phyloP scores from a whole-genome alignment of 345 rosid genomes.

The Populus davidiana region DNA sequence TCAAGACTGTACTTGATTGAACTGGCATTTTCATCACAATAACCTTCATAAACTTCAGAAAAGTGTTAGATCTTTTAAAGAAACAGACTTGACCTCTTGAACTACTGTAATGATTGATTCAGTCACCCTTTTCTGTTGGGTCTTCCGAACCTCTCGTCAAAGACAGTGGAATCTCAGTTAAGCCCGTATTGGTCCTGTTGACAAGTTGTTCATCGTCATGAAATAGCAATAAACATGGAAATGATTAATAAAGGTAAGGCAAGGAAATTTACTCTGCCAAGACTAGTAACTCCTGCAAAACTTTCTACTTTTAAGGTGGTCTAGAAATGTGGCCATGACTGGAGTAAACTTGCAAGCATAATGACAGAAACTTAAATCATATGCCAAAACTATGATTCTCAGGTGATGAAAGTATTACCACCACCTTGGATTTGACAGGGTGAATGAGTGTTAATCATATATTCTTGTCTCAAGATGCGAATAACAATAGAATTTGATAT shows the following conservation, averaged over 20 bases:
- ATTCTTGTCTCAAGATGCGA: too few relatives aligned
- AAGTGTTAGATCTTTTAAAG: too few relatives aligned
- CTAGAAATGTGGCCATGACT: background rate
- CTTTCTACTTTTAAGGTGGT: background rate
- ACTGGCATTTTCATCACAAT: too few relatives aligned
- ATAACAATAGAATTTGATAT: too few relatives aligned
- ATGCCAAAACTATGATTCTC: background rate
- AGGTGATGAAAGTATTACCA: background rate
- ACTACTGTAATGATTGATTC: too few relatives aligned
- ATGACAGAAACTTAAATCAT: too few relatives aligned
- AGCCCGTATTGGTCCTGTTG: background rate
- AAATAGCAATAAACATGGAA: background rate
- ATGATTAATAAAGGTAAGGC: background rate
- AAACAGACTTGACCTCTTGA: too few relatives aligned
- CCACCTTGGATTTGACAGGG: background rate
- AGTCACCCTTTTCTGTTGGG: too few relatives aligned
- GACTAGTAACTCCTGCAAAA: background rate
- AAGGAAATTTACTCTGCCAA: background rate
- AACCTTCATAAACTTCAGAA: too few relatives aligned
- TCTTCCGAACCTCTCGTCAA: too few relatives aligned
- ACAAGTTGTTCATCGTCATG: background rate
- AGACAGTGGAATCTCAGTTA: background rate
- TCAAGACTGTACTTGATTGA: too few relatives aligned
- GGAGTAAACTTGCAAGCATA: background rate
- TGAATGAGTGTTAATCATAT: too few relatives aligned